Evolutionary conservation across 306 rosid genomes (phyloP).

Genomic region (Boehmeria nivea): DNA sequence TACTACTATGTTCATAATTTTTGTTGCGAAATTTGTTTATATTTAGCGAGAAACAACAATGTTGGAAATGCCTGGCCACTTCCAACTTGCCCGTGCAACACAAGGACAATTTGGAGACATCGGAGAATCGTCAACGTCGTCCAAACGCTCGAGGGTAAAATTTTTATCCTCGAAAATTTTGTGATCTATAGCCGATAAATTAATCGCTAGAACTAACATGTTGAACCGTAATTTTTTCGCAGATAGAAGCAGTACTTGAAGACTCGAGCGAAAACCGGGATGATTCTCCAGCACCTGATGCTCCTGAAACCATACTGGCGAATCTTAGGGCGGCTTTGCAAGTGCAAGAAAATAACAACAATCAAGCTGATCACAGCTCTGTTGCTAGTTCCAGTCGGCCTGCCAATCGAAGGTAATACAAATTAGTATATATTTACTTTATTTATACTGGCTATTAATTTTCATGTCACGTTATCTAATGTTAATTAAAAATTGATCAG

Average conservation of each 20-base stretch:
- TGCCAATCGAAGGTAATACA: constrained; percentile 10
- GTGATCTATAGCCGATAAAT: no score
- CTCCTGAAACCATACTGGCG: neutral
- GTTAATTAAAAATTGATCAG: neutral
- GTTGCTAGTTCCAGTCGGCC: neutral
- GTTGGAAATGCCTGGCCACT: neutral
- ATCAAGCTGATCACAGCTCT: neutral
- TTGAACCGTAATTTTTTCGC: neutral
- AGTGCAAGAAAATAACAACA: neutral
- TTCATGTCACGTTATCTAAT: no score
- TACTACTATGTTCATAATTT: no score
- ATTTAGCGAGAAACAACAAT: constrained; percentile 10
- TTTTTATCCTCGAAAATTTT: neutral
- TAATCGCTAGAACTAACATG: neutral
- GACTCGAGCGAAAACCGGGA: neutral
- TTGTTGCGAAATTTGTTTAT: neutral
- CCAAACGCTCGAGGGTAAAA: constrained; percentile 22
- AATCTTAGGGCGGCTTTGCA: neutral
- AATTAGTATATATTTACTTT: no score
- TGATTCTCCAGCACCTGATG: neutral
- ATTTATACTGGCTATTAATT: no score
- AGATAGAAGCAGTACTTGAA: neutral
- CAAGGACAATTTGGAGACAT: neutral
- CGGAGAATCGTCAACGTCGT: constrained; percentile 1
- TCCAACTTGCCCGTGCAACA: neutral